Percentiles rank a stretch among this genome's conserved stretches.
Conservation (phyloP, 345 rosid species). For the Citrus unshiu region DNA sequence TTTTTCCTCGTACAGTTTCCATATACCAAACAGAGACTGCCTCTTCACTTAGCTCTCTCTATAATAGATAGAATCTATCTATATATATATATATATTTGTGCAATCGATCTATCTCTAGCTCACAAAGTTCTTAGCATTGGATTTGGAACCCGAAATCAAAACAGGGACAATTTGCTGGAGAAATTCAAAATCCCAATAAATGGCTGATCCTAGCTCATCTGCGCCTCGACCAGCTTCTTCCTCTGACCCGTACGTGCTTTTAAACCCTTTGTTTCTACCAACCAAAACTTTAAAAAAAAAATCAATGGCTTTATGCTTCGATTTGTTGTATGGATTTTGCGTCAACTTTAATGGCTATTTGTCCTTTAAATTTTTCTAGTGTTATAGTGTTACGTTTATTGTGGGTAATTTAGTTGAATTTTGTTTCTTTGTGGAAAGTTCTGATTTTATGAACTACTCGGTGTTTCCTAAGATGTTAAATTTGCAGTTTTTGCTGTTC, state of each 20-base stretch:
- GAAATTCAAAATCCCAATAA: no score
- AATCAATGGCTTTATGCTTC: background rate
- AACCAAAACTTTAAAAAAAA: no score
- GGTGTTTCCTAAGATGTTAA: background rate
- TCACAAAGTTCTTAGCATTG: no score
- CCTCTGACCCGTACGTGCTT: constrained; percentile 13
- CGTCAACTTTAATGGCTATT: background rate
- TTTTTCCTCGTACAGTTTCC: background rate
- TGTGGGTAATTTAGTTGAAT: no score
- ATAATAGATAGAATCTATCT: background rate
- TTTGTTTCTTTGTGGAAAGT: background rate
- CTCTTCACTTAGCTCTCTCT: background rate
- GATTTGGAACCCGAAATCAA: background rate
- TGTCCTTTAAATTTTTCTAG: background rate
- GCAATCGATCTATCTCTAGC: no score
- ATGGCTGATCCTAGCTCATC: constrained; percentile 24
- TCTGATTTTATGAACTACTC: background rate
- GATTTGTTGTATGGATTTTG: background rate
- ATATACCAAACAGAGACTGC: background rate
- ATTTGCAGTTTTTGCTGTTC: background rate
- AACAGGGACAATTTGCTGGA: background rate
- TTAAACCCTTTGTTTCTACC: background rate
- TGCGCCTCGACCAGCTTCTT: background rate
- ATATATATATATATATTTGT: background rate
- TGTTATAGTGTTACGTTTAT: background rate